A percentile compares a stretch with the other conserved stretches of the same genome.
phyloP scores from a whole-genome alignment of 2,329 filamentous ascomycete species.

The Ascochyta koolunga region DNA sequence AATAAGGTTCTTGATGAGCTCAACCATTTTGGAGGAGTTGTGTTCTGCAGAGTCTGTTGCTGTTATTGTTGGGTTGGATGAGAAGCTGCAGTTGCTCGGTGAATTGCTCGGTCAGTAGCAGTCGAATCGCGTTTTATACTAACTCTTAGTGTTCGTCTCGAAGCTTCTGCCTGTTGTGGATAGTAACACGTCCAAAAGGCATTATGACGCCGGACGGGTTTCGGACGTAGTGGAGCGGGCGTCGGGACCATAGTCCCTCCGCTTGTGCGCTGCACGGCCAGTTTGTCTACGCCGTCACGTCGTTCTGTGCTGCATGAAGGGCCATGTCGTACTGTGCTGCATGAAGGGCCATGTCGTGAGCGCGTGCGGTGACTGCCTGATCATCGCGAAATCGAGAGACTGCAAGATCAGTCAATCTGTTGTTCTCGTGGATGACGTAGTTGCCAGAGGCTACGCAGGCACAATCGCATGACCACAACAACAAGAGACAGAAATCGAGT shows the following conservation, averaged over 20 bases:
- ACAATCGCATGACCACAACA: too few species aligned
- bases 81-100: background rate
- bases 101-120: background rate
- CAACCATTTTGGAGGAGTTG: constrained; percentile 8
- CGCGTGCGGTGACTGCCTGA: background rate
- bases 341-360: background rate
- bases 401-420: background rate
- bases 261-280: constrained; percentile 1
- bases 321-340: background rate
- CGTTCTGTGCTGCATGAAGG: background rate
- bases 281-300: background rate
- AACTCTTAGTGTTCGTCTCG: constrained; percentile 6
- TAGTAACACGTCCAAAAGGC: background rate
- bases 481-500: background rate
- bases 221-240: constrained; percentile 8
- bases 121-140: background rate
- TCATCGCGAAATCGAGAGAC: background rate
- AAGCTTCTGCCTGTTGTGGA: constrained; percentile 3
- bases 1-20: constrained; percentile 17
- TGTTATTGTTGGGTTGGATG: background rate
- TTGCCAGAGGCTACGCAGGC: background rate
- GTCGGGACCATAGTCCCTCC: constrained; percentile 6
- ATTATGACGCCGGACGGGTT: constrained; percentile 14
- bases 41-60: background rate
- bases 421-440: constrained; percentile 1